Percentiles rank a stretch among this genome's conserved stretches.
These are phyloP conservation scores for Ambrosia artemisiifolia DNA, from an alignment of 129 eudicot species.

Conservation along the genomic window DNA sequence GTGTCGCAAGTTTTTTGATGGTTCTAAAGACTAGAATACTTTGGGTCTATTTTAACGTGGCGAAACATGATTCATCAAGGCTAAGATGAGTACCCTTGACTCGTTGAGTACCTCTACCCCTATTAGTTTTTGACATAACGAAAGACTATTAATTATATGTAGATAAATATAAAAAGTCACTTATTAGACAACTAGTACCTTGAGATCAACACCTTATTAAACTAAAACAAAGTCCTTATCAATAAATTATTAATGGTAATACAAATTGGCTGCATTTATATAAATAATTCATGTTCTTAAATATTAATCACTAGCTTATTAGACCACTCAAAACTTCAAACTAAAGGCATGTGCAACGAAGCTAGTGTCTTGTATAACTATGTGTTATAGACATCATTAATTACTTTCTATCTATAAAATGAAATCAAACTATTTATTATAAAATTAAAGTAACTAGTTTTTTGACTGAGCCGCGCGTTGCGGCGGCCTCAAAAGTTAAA, in stretches of 20 bases:
- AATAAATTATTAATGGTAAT: not conserved
- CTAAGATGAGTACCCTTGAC: no score
- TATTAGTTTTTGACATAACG: no score
- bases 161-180: not conserved
- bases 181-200: conserved; percentile 12
- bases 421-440: no score
- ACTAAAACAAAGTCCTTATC: conserved; percentile 6
- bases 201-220: conserved; percentile 30
- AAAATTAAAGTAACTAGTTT: no score
- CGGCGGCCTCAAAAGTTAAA: no score
- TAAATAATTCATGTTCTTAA: not conserved
- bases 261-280: not conserved
- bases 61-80: no score
- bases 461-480: no score
- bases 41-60: no score
- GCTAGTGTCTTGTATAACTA: not conserved
- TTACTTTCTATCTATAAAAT: no score
- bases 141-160: not conserved
- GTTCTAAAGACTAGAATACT: no score
- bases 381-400: not conserved
- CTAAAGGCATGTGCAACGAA: conserved; percentile 17
- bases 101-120: no score
- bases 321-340: conserved; percentile 10
- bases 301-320: conserved; percentile 12
- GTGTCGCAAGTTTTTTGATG: no score